Evolutionary conservation across 2,329 filamentous ascomycete species (phyloP).

Genomic region (Akanthomyces muscarius): DNA sequence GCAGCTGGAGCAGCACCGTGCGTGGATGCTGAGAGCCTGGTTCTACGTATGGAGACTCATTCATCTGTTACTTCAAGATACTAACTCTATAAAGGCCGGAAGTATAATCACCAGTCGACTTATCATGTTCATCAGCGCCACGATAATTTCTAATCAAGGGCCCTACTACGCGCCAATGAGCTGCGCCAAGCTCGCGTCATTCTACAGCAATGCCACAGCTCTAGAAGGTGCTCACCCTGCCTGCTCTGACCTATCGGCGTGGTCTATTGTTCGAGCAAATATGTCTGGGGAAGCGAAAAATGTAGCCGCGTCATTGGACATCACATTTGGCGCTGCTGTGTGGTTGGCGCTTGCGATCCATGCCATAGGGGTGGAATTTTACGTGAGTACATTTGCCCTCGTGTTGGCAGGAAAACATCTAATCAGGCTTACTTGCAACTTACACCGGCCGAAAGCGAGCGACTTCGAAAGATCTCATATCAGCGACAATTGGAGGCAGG

Average conservation of each 20-base stretch:
- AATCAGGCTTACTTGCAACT: conserved; percentile 38
- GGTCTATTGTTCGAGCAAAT: conserved; percentile 28
- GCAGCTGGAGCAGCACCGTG: conserved; percentile 58
- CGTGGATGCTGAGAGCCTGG: conserved; percentile 59
- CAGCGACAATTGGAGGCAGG: conserved; percentile 53
- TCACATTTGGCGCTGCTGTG: conserved; percentile 46
- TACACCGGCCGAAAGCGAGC: conserved; percentile 50
- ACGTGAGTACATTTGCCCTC: conserved; percentile 31
- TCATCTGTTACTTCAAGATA: too few species aligned
- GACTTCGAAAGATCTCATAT: conserved; percentile 53
- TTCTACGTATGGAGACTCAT: conserved; percentile 34
- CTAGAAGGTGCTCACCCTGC: conserved; percentile 36
- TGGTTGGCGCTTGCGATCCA: conserved; percentile 52
- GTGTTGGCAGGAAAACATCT: not conserved
- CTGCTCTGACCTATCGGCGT: conserved; percentile 36
- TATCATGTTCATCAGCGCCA: conserved; percentile 39
- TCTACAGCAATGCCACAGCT: conserved; percentile 26
- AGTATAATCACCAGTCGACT: conserved; percentile 48
- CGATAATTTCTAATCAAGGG: conserved; percentile 30
- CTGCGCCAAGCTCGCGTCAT: conserved; percentile 45
- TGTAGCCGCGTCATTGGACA: conserved; percentile 38
- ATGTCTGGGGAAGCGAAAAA: conserved; percentile 26
- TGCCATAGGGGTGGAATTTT: conserved; percentile 43
- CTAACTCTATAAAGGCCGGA: conserved; percentile 32
- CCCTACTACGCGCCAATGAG: conserved; percentile 29